Conservation (phyloP, 495 filamentous ascomycete genomes). For the Aspergillus bridgeri region DNA sequence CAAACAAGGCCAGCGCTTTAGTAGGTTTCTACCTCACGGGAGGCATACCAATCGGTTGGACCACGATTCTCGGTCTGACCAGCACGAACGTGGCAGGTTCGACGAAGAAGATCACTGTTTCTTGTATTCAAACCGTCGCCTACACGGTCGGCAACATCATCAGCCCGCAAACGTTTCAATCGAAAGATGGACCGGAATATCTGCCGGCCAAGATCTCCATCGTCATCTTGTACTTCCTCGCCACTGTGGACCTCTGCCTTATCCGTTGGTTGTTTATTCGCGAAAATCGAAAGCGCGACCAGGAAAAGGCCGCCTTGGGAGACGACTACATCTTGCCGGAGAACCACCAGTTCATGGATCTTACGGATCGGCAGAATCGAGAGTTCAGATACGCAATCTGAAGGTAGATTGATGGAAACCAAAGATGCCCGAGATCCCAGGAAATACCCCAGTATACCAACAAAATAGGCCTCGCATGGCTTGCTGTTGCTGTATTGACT, state of each 20-base stretch:
- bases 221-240: constrained; percentile 49
- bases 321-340: constrained; percentile 53
- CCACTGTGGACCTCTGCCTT: constrained; percentile 39
- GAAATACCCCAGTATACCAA: background rate
- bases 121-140: constrained; percentile 55
- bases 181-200: constrained; percentile 50
- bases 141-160: constrained; percentile 58
- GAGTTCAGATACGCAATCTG: constrained; percentile 21
- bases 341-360: constrained; percentile 54
- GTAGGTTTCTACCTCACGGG: constrained; percentile 51
- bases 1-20: constrained; percentile 43
- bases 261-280: constrained; percentile 50
- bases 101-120: constrained; percentile 65
- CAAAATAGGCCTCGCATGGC: no score
- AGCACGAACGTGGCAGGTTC: constrained; percentile 57
- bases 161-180: constrained; percentile 47
- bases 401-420: background rate
- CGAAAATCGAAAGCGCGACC: constrained; percentile 44
- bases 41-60: constrained; percentile 45
- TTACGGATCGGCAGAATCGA: constrained; percentile 42
- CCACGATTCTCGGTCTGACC: constrained; percentile 47
- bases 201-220: constrained; percentile 59
- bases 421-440: background rate
- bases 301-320: constrained; percentile 45
- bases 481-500: constrained; percentile 35